phyloP scores from a whole-genome alignment of 108 stramenopile species.

The Cyclostephanos tholiformis region DNA sequence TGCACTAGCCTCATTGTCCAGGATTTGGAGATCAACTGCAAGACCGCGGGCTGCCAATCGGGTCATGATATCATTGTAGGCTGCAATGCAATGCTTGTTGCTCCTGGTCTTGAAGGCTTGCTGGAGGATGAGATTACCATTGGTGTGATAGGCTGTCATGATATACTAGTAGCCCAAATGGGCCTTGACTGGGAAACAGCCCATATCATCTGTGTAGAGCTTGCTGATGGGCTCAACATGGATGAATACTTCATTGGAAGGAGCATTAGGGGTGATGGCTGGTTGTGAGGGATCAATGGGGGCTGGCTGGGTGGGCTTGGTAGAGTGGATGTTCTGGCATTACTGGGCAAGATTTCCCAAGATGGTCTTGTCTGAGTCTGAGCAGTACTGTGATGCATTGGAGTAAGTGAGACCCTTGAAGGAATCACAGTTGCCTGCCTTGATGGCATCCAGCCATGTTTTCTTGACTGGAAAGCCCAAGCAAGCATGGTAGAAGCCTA shows the following conservation, averaged over 20 bases:
- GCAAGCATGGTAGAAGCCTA: slow-evolving; percentile 15
- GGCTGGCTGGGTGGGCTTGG: slow-evolving; percentile 20
- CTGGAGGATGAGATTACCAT: slow-evolving; percentile 13
- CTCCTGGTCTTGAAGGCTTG: no score
- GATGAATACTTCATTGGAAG: slow-evolving; percentile 1
- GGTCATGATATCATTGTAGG: slow-evolving; percentile 11
- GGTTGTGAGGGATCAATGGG: background rate
- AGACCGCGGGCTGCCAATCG: slow-evolving; percentile 1
- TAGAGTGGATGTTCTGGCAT: slow-evolving; percentile 11
- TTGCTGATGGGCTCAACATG: slow-evolving; percentile 12
- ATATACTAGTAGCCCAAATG: slow-evolving; percentile 13
- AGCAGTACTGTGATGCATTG: slow-evolving; percentile 23
- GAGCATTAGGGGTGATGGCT: background rate
- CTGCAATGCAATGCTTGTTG: background rate
- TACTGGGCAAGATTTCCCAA: slow-evolving; percentile 16
- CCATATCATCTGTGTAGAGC: slow-evolving; percentile 15
- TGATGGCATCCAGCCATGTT: no score
- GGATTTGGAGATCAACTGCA: slow-evolving; percentile 4
- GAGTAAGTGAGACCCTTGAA: slow-evolving; percentile 20
- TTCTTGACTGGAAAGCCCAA: slow-evolving; percentile 25
- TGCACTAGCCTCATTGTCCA: slow-evolving; percentile 10
- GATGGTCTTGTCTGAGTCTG: slow-evolving; percentile 3
- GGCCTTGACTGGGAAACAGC: slow-evolving; percentile 4
- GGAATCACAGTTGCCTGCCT: slow-evolving; percentile 19
- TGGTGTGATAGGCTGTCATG: slow-evolving; percentile 18